phyloP scores from a whole-genome alignment of 768 basidiomycete genomes.

The Coprinellus micaceus region DNA sequence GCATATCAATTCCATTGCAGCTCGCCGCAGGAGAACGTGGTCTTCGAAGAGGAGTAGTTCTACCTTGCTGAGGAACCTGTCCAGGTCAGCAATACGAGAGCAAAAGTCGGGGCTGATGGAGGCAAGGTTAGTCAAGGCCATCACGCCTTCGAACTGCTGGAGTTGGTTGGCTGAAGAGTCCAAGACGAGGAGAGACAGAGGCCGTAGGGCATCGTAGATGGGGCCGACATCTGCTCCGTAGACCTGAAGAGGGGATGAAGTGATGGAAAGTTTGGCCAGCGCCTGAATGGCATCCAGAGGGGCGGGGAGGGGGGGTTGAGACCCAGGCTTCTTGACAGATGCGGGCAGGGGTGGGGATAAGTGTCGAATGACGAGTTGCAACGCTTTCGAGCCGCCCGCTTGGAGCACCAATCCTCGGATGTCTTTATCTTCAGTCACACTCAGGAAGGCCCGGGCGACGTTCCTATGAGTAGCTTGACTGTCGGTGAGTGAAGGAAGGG shows the following conservation, averaged over 20 bases:
- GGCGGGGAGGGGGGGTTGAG: constrained; percentile 37
- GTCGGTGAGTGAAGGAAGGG: constrained; percentile 53
- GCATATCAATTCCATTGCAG: constrained; percentile 87
- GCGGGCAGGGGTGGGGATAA: constrained; percentile 30
- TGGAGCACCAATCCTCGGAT: constrained; percentile 76
- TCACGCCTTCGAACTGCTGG: constrained; percentile 88
- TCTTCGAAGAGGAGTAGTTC: constrained; percentile 81
- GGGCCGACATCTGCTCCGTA: constrained; percentile 82
- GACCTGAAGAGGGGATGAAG: constrained; percentile 83
- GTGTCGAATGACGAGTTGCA: constrained; percentile 53
- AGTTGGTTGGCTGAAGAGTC: constrained; percentile 67
- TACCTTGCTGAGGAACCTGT: constrained; percentile 58
- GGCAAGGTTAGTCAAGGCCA: constrained; percentile 95
- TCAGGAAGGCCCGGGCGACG: constrained; percentile 62
- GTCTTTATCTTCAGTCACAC: constrained; percentile 71
- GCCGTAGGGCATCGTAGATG: constrained; percentile 79
- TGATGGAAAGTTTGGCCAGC: constrained; percentile 89
- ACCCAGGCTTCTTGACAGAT: constrained; percentile 19
- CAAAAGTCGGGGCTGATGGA: constrained; percentile 68
- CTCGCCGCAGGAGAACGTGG: constrained; percentile 76
- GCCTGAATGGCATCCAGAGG: constrained; percentile 70
- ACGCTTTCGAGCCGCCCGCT: constrained; percentile 72
- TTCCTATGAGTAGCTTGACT: constrained; percentile 59
- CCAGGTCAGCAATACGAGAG: constrained; percentile 58
- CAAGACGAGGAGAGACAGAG: constrained; percentile 69